phyloP scores from a whole-genome alignment of 2,329 filamentous ascomycete genomes.

The Trichoderma cornu-damae region DNA sequence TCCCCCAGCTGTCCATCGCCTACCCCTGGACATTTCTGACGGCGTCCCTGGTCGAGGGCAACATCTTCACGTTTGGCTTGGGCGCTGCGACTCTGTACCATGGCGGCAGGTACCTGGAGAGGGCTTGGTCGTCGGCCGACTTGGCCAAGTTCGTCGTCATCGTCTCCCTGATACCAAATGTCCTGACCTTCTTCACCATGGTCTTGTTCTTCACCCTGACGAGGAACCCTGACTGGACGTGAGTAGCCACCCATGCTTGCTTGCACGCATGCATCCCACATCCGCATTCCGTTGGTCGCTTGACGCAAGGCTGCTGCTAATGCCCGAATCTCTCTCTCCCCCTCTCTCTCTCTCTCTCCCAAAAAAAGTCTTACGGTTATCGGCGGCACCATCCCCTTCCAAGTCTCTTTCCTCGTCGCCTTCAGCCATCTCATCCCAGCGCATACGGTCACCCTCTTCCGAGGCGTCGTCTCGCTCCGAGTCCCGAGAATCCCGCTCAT shows the following conservation, averaged over 20 bases:
- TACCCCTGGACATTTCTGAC: constrained; percentile 93
- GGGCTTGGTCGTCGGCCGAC: constrained; percentile 89
- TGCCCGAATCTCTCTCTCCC: background rate
- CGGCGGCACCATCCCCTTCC: constrained; percentile 80
- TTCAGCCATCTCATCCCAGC: constrained; percentile 97
- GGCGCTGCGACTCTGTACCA: constrained; percentile 78
- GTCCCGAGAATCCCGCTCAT: constrained; percentile 68
- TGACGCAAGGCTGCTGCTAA: background rate
- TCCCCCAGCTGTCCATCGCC: constrained; percentile 75
- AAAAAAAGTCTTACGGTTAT: constrained; percentile 73
- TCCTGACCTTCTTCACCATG: constrained; percentile 67
- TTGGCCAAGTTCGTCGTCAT: constrained; percentile 85
- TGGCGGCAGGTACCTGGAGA: constrained; percentile 89
- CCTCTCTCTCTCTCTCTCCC: no score
- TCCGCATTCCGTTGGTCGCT: background rate
- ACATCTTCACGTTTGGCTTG: constrained; percentile 77
- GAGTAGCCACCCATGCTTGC: no score
- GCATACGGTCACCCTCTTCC: constrained; percentile 92
- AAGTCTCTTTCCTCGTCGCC: constrained; percentile 89
- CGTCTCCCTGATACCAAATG: constrained; percentile 72
- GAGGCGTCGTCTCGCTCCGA: constrained; percentile 80
- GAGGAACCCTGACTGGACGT: constrained; percentile 64
- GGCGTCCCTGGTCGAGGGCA: constrained; percentile 85
- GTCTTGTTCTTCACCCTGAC: constrained; percentile 68
- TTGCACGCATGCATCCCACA: background rate